phyloP scores from a whole-genome alignment of 2,329 filamentous ascomycete genomes.

The Grosmannia serpens region DNA sequence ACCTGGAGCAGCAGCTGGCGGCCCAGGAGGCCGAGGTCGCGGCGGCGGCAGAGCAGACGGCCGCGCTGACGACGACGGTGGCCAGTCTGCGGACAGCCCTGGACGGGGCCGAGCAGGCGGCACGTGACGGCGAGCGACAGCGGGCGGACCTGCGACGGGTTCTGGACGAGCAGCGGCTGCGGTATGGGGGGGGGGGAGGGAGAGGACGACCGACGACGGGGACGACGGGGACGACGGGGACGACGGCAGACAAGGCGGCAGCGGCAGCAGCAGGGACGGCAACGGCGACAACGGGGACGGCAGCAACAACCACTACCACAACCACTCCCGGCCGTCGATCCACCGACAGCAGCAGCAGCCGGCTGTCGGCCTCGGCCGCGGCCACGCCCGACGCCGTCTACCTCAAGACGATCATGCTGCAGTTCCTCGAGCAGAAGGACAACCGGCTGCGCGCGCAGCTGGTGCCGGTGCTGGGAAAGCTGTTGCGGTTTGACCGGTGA shows the following conservation, averaged over 20 bases:
- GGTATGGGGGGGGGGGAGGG: constrained; percentile 36
- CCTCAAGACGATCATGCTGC: constrained; percentile 68
- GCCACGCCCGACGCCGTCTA: constrained; percentile 44
- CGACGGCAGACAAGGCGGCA: too few species aligned
- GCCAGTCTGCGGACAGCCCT: constrained; percentile 66
- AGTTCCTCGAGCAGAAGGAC: constrained; percentile 73
- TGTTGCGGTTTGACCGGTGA: constrained; percentile 67
- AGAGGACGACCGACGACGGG: constrained; percentile 31
- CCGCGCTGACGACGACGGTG: constrained; percentile 67
- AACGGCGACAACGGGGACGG: too few species aligned
- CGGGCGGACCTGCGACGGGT: constrained; percentile 61
- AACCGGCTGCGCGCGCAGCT: constrained; percentile 64
- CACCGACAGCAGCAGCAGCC: constrained; percentile 5
- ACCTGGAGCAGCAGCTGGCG: constrained; percentile 54
- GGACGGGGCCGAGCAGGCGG: constrained; percentile 78
- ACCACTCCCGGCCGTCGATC: background rate
- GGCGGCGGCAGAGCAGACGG: constrained; percentile 59
- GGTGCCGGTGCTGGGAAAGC: constrained; percentile 64
- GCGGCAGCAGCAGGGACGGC: background rate
- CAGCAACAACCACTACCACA: too few species aligned
- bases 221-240: constrained; percentile 11
- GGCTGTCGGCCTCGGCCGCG: constrained; percentile 19
- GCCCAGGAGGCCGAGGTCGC: constrained; percentile 60
- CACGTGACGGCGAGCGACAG: constrained; percentile 70
- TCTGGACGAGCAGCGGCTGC: constrained; percentile 65